A percentile compares a stretch with the other conserved stretches of the same genome.
phyloP scores from a whole-genome alignment of 164 flowering plant species.

The Tetracentron sinense region DNA sequence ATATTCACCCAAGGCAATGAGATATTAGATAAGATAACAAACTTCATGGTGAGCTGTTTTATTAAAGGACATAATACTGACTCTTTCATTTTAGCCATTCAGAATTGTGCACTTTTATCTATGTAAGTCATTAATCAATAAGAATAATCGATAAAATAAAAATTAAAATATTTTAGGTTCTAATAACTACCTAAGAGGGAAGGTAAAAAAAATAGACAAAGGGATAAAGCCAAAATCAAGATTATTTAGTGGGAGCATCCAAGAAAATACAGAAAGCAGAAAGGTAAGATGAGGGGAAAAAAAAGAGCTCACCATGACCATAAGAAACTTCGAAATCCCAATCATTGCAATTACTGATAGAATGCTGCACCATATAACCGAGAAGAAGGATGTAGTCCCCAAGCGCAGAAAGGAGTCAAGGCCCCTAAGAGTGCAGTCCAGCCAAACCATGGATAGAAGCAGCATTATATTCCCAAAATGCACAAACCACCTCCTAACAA shows the following conservation, averaged over 20 bases:
- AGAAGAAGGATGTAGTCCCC: slow-evolving; percentile 85
- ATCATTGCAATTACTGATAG: slow-evolving; percentile 79
- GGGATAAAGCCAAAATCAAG: neutral
- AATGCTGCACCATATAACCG: slow-evolving; percentile 77
- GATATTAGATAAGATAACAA: too few relatives aligned
- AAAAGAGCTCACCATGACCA: slow-evolving; percentile 54
- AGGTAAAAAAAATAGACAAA: too few relatives aligned
- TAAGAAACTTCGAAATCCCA: slow-evolving; percentile 63
- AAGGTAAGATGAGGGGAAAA: neutral
- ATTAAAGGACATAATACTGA: too few relatives aligned
- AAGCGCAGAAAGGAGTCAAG: slow-evolving; percentile 68
- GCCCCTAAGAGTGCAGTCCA: slow-evolving; percentile 82
- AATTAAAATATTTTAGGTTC: too few relatives aligned
- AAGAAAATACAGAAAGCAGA: neutral
- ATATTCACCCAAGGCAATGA: too few relatives aligned
- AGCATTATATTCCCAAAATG: slow-evolving; percentile 63
- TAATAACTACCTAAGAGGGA: too few relatives aligned
- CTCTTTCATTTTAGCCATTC: too few relatives aligned
- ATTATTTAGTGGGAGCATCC: neutral
- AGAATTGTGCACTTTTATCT: too few relatives aligned
- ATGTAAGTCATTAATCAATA: too few relatives aligned
- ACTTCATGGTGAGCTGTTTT: too few relatives aligned
- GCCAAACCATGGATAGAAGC: slow-evolving; percentile 69
- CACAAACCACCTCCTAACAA: slow-evolving; percentile 58
- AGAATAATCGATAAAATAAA: too few relatives aligned